Evolutionary conservation across 2,329 filamentous ascomycete species (phyloP).

Genomic region (Calonectria honghensis): DNA sequence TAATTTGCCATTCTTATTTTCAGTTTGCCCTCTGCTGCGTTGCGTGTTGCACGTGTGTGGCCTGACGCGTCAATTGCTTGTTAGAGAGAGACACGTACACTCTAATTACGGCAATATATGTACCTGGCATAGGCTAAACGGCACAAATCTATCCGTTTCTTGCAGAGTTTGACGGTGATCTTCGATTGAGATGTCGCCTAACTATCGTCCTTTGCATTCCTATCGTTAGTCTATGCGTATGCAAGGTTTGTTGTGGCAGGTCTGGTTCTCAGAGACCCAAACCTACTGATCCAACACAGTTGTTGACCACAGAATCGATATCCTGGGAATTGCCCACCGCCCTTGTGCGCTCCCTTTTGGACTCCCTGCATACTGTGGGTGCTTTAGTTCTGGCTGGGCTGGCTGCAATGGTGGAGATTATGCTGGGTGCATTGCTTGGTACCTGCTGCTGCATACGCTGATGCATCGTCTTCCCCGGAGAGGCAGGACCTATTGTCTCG

Average conservation of each 20-base stretch:
- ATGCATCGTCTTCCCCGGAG: constrained; percentile 15
- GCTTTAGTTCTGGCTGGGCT: constrained; percentile 14
- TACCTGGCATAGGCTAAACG: constrained; percentile 20
- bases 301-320: constrained; percentile 11
- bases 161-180: constrained; percentile 23
- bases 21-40: background rate
- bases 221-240: background rate
- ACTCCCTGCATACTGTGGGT: constrained; percentile 40
- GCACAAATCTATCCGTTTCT: constrained; percentile 22
- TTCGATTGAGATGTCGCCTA: background rate
- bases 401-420: constrained; percentile 14
- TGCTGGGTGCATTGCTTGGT: constrained; percentile 12
- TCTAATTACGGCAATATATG: constrained; percentile 22
- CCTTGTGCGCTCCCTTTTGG: constrained; percentile 13
- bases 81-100: constrained; percentile 15
- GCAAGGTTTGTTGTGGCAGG: constrained; percentile 21
- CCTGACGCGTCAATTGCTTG: constrained; percentile 24
- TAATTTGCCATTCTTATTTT: constrained; percentile 11
- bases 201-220: constrained; percentile 11
- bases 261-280: constrained; percentile 8
- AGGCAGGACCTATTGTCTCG: constrained; percentile 4
- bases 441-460: constrained; percentile 22
- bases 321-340: constrained; percentile 9
- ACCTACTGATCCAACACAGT: constrained; percentile 7
- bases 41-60: constrained; percentile 22